phyloP scores from a whole-genome alignment of 1,139 yeast species.

The Suhomyces bolitotheri region DNA sequence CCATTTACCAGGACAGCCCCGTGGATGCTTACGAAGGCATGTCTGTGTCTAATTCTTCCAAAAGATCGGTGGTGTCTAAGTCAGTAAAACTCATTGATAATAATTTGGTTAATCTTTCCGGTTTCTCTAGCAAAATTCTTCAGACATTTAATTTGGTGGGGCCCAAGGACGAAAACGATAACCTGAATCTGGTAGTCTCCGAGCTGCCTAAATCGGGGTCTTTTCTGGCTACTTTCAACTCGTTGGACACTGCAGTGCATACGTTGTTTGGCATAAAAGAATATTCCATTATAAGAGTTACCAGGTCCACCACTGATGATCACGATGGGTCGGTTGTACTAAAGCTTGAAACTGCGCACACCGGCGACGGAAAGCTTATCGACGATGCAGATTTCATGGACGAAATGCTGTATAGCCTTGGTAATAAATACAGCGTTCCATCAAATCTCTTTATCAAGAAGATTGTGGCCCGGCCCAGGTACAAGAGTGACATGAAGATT shows the following conservation, averaged over 20 bases:
- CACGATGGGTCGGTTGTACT: slow-evolving; percentile 50
- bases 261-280: slow-evolving; percentile 41
- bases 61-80: slow-evolving; percentile 20
- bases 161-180: slow-evolving; percentile 7
- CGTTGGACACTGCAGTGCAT: slow-evolving; percentile 49
- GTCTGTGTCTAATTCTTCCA: slow-evolving; percentile 13
- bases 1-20: slow-evolving; percentile 11
- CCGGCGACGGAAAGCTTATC: slow-evolving; percentile 51
- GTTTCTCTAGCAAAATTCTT: slow-evolving; percentile 30
- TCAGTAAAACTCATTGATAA: slow-evolving; percentile 37
- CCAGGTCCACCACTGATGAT: slow-evolving; percentile 55
- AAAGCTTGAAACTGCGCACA: slow-evolving; percentile 55
- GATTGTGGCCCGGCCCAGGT: slow-evolving; percentile 52
- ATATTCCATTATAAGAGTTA: slow-evolving; percentile 50
- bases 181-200: slow-evolving; percentile 1
- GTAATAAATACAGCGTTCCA: slow-evolving; percentile 42
- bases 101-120: slow-evolving; percentile 36
- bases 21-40: slow-evolving; percentile 7
- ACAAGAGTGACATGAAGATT: slow-evolving; percentile 53
- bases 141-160: slow-evolving; percentile 26
- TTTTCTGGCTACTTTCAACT: slow-evolving; percentile 39
- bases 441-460: slow-evolving; percentile 47
- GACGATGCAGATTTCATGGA: slow-evolving; percentile 50
- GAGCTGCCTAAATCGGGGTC: slow-evolving; percentile 4
- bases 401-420: slow-evolving; percentile 42